Percentiles rank a stretch among this genome's conserved stretches.
These are phyloP conservation scores for Candida berthetii DNA, from an alignment of 805 yeast species.

Conservation along the genomic window DNA sequence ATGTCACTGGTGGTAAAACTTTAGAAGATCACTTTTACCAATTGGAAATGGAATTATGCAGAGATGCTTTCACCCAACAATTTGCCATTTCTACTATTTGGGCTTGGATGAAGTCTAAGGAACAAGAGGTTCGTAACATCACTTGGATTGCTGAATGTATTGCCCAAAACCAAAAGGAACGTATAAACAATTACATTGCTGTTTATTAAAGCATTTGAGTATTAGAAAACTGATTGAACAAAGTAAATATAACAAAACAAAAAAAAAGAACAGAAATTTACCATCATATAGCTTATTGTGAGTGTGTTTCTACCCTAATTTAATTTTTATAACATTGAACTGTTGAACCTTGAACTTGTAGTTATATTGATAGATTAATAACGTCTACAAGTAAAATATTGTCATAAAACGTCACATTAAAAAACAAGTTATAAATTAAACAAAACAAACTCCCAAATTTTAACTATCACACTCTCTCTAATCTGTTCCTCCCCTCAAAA, in stretches of 20 bases:
- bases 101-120: conserved; percentile 96
- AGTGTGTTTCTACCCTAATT: background rate
- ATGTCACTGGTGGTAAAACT: conserved; percentile 42
- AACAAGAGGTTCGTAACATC: conserved; percentile 93
- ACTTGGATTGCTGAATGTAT: conserved; percentile 99
- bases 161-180: conserved; percentile 95
- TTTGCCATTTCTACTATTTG: conserved; percentile 85
- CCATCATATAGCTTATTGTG: too few species aligned
- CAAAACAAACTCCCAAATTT: too few species aligned
- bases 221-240: background rate
- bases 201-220: conserved; percentile 46
- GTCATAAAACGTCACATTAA: too few species aligned
- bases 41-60: conserved; percentile 87
- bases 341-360: too few species aligned
- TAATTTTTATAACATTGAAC: too few species aligned
- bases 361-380: too few species aligned
- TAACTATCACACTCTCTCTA: too few species aligned
- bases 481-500: too few species aligned
- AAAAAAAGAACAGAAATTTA: too few species aligned
- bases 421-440: too few species aligned
- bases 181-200: conserved; percentile 85
- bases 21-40: conserved; percentile 93
- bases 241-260: too few species aligned
- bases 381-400: too few species aligned
- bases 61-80: conserved; percentile 93